Percentiles rank a stretch among this genome's conserved stretches.
These are phyloP conservation scores for Colletotrichum karsti DNA, from an alignment of 2,329 filamentous ascomycete species.

Conservation along the genomic window DNA sequence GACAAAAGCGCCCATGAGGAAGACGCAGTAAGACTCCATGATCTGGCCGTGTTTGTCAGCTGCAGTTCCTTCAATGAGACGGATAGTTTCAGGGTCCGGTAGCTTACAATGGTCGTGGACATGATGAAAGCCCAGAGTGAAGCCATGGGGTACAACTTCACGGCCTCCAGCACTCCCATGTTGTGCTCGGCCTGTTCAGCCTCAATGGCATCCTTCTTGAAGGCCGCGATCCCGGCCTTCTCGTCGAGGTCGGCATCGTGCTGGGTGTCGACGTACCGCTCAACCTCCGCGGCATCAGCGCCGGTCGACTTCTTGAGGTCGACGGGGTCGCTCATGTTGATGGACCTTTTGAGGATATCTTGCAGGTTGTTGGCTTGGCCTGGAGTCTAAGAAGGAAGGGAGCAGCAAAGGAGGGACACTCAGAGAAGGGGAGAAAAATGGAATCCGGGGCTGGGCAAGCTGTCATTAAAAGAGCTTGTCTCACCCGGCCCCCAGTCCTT, in stretches of 20 bases:
- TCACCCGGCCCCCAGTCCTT: background rate
- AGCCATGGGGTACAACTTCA: constrained; percentile 44
- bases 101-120: constrained; percentile 50
- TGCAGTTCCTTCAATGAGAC: background rate
- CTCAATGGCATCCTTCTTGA: constrained; percentile 63
- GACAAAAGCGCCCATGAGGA: constrained; percentile 68
- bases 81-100: background rate
- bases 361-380: background rate
- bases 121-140: constrained; percentile 49
- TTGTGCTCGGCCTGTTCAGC: constrained; percentile 56
- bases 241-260: constrained; percentile 36
- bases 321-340: constrained; percentile 8
- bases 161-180: constrained; percentile 44
- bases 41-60: constrained; percentile 51
- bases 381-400: background rate
- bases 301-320: constrained; percentile 25
- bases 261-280: constrained; percentile 10
- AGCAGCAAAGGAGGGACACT: background rate
- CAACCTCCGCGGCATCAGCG: constrained; percentile 17
- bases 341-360: background rate
- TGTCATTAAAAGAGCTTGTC: constrained; percentile 18
- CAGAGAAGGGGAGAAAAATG: background rate
- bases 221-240: constrained; percentile 47
- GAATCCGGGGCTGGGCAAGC: background rate
- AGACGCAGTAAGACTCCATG: constrained; percentile 72